Base-by-base conservation (phyloP, 2,329 filamentous ascomycete genomes). In the Sporothrix sp. region DNA sequence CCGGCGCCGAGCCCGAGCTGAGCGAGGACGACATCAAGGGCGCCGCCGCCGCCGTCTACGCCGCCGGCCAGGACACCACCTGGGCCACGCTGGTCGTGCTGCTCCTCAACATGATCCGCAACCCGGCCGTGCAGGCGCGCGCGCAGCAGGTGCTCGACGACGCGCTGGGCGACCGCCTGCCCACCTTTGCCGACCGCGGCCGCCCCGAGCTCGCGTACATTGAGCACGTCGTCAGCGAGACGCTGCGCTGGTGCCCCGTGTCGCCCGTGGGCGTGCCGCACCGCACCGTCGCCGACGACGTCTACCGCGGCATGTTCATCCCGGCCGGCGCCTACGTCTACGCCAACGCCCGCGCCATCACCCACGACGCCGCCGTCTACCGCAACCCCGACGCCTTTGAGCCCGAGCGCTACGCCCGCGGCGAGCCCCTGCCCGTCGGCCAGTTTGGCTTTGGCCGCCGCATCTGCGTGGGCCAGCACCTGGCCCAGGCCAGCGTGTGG, bases 371-470 rank as follows among this genome's bases (percentile, higher is more conserved):
- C 14, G 50, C 56, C 1, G 60, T 59, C 2, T 73, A 71, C 47
- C 62, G 64, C 0, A 63, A 70, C 48, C 58, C 63, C 0, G 66
- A 71, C 20, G 50, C 51, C 1, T 71, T 71, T 54, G 66, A 68
- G 54, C 68, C 69, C 1, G 64, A 59, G 1, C 63, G 69, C 1
- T 71, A 67, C 65, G 52, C 69, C 2, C 70, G 66, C 57, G 62
- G 59, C 43, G 68, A 68, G 48, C 69, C 68, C 0, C 54, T 70
- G 32, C 67, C 63, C 0, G 37, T 58, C 5, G 57, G 68, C 53
- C 65, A 69, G 18, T 79, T 80, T 56, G 77, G 76, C 2, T 78
- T 75, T 57, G 76, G 76, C 0, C 66, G 75, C 2, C 65, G 76
- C 3, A 70, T 74, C 1, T 72, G 70, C 35, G 70, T 69, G 44